phyloP scores from a whole-genome alignment of 2,329 filamentous ascomycete genomes.

The Byssothecium circinans region DNA sequence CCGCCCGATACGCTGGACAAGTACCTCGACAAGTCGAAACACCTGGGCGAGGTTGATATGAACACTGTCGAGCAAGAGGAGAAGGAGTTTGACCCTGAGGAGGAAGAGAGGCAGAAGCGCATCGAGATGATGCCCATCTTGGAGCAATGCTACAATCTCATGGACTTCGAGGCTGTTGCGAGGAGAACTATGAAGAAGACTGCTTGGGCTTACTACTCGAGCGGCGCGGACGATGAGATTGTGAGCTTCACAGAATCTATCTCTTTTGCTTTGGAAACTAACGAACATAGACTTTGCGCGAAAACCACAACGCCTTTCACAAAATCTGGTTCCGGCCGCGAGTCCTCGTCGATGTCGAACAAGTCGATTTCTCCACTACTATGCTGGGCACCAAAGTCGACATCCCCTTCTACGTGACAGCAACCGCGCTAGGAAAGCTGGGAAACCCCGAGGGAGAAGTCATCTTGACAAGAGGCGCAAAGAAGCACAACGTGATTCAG shows the following conservation, averaged over 20 bases:
- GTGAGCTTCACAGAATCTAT: constrained; percentile 49
- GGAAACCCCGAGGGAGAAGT: constrained; percentile 94
- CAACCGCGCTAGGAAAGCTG: constrained; percentile 92
- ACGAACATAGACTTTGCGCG: constrained; percentile 73
- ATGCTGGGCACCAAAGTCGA: constrained; percentile 88
- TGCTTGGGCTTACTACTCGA: constrained; percentile 97
- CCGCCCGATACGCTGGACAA: constrained; percentile 50
- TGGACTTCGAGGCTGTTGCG: constrained; percentile 93
- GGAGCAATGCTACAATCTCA: constrained; percentile 50
- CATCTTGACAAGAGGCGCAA: constrained; percentile 79
- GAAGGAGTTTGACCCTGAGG: constrained; percentile 58
- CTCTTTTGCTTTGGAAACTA: constrained; percentile 15
- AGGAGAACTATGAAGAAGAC: constrained; percentile 90
- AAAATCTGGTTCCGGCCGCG: constrained; percentile 96
- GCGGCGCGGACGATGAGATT: constrained; percentile 86
- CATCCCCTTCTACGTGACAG: constrained; percentile 94
- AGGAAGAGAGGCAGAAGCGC: constrained; percentile 73
- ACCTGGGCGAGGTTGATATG: constrained; percentile 45
- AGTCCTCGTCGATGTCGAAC: constrained; percentile 84
- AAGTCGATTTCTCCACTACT: constrained; percentile 82
- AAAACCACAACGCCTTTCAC: constrained; percentile 95
- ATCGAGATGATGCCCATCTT: constrained; percentile 49
- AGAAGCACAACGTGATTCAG: constrained; percentile 87
- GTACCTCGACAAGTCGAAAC: constrained; percentile 48
- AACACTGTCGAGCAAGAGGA: constrained; percentile 38